Conservation (phyloP, 2,329 filamentous ascomycete genomes). For the Fusarium piperis region DNA sequence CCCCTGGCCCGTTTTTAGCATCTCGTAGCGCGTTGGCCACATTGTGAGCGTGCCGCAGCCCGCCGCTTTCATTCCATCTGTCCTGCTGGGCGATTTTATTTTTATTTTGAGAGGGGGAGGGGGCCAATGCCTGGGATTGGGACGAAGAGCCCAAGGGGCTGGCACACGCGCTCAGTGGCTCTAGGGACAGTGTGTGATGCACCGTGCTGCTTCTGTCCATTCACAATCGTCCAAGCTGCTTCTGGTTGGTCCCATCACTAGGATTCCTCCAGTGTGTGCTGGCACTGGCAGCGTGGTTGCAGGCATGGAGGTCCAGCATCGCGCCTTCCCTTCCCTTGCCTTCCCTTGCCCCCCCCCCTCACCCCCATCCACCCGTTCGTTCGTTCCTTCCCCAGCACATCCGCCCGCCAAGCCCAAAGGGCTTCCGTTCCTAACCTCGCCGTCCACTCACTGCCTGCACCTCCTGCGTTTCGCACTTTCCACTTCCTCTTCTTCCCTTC, state of each 20-base stretch:
- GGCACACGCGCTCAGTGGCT: conserved; percentile 31
- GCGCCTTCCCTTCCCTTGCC: conserved; percentile 16
- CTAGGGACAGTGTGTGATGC: conserved; percentile 25
- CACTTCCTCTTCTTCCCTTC: conserved; percentile 39
- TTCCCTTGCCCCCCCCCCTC: neutral
- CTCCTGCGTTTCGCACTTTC: conserved; percentile 33
- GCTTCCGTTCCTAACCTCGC: conserved; percentile 10
- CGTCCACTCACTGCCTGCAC: conserved; percentile 13
- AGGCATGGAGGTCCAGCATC: conserved; percentile 2
- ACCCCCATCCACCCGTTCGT: conserved; percentile 31
- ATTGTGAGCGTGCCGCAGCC: conserved; percentile 26
- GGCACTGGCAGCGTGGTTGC: neutral
- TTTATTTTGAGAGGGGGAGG: conserved; percentile 1
- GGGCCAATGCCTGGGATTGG: neutral
- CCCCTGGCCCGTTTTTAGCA: conserved; percentile 29
- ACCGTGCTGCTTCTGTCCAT: conserved; percentile 31
- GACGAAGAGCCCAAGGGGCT: conserved; percentile 23
- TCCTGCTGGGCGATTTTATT: conserved; percentile 12
- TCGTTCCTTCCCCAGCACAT: conserved; percentile 36
- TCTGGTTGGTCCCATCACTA: neutral
- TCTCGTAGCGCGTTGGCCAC: conserved; percentile 30
- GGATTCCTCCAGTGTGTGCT: conserved; percentile 9
- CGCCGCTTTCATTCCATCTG: conserved; percentile 29
- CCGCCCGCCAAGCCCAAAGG: conserved; percentile 36
- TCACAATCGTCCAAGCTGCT: conserved; percentile 17